Evolutionary conservation across 2,329 filamentous ascomycete species (phyloP).

Genomic region (Phyllosticta citrichinensis): DNA sequence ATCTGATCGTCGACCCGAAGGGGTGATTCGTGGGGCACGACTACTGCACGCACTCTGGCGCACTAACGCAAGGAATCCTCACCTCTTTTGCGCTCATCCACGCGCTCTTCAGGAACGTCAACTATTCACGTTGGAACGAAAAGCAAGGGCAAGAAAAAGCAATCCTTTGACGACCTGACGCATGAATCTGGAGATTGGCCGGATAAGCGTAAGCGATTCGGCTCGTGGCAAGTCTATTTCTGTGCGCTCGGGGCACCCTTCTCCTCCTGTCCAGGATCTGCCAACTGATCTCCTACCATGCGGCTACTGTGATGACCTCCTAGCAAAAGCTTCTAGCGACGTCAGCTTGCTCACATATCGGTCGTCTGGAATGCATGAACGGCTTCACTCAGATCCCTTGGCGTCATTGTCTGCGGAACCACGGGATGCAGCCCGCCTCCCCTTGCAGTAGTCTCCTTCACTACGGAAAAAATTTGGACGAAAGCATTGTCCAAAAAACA

Average conservation of each 20-base stretch:
- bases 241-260: background rate
- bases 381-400: background rate
- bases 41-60: background rate
- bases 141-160: background rate
- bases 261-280: background rate
- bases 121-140: background rate
- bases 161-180: background rate
- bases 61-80: slow-evolving; percentile 9
- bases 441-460: background rate
- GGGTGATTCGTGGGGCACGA: slow-evolving; percentile 11
- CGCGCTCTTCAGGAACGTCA: background rate
- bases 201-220: background rate
- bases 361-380: background rate
- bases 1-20: slow-evolving; percentile 11
- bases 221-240: background rate
- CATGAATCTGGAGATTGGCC: background rate
- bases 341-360: background rate
- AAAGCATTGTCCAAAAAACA: background rate
- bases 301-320: background rate
- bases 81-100: background rate
- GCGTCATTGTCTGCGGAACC: background rate
- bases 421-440: background rate
- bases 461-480: background rate
- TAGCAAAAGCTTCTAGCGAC: background rate
- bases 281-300: background rate